phyloP scores from a whole-genome alignment of 306 rosid genomes.

The Quercus gilva region DNA sequence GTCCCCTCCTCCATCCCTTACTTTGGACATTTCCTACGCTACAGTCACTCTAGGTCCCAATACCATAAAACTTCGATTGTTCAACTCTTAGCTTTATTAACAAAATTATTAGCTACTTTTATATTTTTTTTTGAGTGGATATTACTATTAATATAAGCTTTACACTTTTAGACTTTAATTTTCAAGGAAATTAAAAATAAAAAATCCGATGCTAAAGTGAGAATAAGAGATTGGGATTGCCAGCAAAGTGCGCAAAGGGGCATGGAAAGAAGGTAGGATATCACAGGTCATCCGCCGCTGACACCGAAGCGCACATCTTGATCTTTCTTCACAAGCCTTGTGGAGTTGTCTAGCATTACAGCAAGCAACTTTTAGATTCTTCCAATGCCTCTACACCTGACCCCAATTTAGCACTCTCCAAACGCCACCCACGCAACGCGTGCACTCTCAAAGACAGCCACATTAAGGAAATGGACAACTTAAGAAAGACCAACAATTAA shows the following conservation, averaged over 20 bases:
- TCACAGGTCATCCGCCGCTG: slow-evolving; percentile 22
- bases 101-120: background rate
- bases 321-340: background rate
- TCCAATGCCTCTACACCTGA: background rate
- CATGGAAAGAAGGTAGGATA: background rate
- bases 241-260: slow-evolving; percentile 7
- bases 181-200: background rate
- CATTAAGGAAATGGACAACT: background rate
- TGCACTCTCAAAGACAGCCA: background rate
- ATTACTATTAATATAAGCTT: background rate
- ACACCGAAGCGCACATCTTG: background rate
- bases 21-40: background rate
- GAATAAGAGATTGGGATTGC: slow-evolving; percentile 17
- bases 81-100: background rate
- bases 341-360: background rate
- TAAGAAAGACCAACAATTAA: background rate
- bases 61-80: background rate
- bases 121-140: background rate
- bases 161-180: background rate
- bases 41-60: background rate
- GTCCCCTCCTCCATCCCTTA: background rate
- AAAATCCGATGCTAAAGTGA: background rate
- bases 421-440: background rate
- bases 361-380: background rate
- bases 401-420: background rate